Evolutionary conservation across 1,284 basidiomycete genomes (phyloP).

Genomic region (Austroboletus rostrupii): DNA sequence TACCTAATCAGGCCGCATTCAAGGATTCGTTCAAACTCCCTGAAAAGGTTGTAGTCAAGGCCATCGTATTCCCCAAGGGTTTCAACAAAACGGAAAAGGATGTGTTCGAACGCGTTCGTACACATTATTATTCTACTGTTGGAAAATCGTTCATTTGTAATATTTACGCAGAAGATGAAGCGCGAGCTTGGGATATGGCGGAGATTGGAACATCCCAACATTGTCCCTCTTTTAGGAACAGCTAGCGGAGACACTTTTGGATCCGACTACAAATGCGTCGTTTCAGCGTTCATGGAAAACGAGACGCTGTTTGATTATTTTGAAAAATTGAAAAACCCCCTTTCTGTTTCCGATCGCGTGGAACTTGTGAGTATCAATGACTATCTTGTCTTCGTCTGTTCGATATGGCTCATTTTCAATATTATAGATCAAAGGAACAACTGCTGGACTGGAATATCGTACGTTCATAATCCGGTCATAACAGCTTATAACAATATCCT

Average conservation of each 20-base stretch:
- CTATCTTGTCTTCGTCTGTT: background rate
- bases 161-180: background rate
- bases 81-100: too few species aligned
- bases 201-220: constrained; percentile 5
- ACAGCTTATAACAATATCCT: background rate
- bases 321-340: background rate
- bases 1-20: too few species aligned
- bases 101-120: too few species aligned
- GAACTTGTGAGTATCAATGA: background rate
- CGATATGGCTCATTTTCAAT: background rate
- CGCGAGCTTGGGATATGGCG: constrained; percentile 8
- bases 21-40: too few species aligned
- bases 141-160: background rate
- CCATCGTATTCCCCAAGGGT: too few species aligned
- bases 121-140: background rate
- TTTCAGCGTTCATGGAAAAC: constrained; percentile 9
- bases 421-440: constrained; percentile 1
- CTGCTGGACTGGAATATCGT: constrained; percentile 6
- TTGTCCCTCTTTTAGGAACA: constrained; percentile 2
- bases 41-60: background rate
- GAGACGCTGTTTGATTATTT: constrained; percentile 3
- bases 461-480: background rate
- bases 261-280: constrained; percentile 7
- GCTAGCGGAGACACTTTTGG: background rate
- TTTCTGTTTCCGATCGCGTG: background rate